Percentiles rank a stretch among this genome's conserved stretches.
phyloP scores from a whole-genome alignment of 164 flowering plant genomes.

The Vitis amurensis region DNA sequence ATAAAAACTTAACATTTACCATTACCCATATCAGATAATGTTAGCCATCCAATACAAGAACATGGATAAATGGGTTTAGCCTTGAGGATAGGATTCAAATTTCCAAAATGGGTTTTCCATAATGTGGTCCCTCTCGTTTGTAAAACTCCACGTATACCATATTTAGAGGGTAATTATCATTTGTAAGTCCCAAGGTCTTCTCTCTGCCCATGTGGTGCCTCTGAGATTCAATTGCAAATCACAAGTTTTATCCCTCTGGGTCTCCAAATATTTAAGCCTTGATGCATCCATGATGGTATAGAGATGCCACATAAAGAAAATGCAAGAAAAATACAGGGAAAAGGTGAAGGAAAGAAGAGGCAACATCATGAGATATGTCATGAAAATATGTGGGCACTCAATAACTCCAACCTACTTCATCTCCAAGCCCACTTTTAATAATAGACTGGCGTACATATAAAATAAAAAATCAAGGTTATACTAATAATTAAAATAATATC shows the following conservation, averaged over 20 bases:
- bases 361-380: constrained; percentile 6
- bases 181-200: constrained; percentile 6
- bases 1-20: no score
- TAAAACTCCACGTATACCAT: background rate
- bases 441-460: background rate
- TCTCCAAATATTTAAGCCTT: background rate
- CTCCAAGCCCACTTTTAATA: constrained; percentile 3
- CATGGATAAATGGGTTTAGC: background rate
- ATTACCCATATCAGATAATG: no score
- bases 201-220: constrained; percentile 6
- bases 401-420: constrained; percentile 8
- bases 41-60: background rate
- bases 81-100: constrained; percentile 3
- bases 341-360: constrained; percentile 4
- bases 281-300: no score
- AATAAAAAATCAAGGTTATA: background rate
- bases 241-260: background rate
- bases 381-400: constrained; percentile 9
- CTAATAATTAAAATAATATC: no score
- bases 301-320: background rate
- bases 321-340: background rate
- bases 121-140: constrained; percentile 15
- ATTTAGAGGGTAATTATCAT: constrained; percentile 3
- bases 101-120: background rate
- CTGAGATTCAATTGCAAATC: background rate